Evolutionary conservation across 2,329 filamentous ascomycete genomes (phyloP).

Genomic region (Dothistroma septosporum): DNA sequence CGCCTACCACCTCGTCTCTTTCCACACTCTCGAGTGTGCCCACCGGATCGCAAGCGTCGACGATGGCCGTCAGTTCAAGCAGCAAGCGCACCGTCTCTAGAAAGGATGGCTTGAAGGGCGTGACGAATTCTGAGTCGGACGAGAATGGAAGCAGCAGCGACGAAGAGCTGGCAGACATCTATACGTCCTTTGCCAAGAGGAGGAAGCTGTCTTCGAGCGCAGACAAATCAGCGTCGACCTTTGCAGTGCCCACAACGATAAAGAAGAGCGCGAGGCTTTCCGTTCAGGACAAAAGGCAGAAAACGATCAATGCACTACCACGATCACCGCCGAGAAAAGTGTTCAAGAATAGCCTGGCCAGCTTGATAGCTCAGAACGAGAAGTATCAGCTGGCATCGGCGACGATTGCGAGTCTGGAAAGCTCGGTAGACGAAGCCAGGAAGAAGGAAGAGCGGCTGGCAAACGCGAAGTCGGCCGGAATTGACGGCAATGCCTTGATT

Average conservation of each 20-base stretch:
- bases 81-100: slow-evolving; percentile 49
- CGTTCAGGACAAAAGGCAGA: slow-evolving; percentile 8
- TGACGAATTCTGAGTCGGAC: slow-evolving; percentile 44
- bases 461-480: slow-evolving; percentile 9
- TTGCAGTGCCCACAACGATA: background rate
- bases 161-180: slow-evolving; percentile 33
- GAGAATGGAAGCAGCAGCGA: slow-evolving; percentile 26
- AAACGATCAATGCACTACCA: slow-evolving; percentile 5
- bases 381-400: slow-evolving; percentile 23
- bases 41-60: slow-evolving; percentile 24
- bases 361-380: slow-evolving; percentile 27
- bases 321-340: slow-evolving; percentile 21
- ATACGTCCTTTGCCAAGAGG: slow-evolving; percentile 28
- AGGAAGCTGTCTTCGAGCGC: slow-evolving; percentile 25
- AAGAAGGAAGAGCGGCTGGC: slow-evolving; percentile 14
- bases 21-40: slow-evolving; percentile 33
- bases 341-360: slow-evolving; percentile 31
- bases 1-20: slow-evolving; percentile 26
- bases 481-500: slow-evolving; percentile 34
- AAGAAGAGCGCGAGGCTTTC: slow-evolving; percentile 8
- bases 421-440: slow-evolving; percentile 17
- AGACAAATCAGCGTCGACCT: slow-evolving; percentile 4
- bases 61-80: slow-evolving; percentile 10
- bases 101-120: slow-evolving; percentile 50
- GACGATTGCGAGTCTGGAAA: slow-evolving; percentile 27